Evolutionary conservation across 306 rosid species (phyloP).

Genomic region (Delonix regia): DNA sequence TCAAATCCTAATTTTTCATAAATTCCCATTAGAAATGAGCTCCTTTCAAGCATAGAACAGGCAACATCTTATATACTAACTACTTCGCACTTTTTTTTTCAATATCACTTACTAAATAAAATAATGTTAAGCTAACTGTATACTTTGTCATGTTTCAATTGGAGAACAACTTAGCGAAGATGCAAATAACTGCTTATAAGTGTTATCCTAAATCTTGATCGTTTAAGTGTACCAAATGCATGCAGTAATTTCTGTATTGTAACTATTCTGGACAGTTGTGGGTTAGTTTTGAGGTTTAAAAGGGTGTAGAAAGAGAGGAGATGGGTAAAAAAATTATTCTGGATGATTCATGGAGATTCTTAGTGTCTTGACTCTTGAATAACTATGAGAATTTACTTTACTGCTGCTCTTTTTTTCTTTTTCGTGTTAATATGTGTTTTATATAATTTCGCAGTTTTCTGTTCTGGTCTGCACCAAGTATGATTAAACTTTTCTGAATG

Average conservation of each 20-base stretch:
- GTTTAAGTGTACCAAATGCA: no score
- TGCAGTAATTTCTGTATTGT: neutral
- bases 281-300: neutral
- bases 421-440: neutral
- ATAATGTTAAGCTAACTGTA: no score
- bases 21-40: no score
- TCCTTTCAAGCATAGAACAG: no score
- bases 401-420: neutral
- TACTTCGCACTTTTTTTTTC: neutral
- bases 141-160: no score
- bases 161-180: no score
- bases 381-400: no score
- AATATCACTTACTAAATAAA: no score
- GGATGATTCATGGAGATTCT: neutral
- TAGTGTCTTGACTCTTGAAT: neutral
- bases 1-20: no score
- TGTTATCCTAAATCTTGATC: no score
- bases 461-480: neutral
- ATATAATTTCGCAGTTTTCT: neutral
- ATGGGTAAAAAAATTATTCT: neutral
- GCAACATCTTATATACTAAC: neutral
- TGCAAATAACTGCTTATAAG: no score
- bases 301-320: neutral
- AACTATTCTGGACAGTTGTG: neutral
- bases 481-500: constrained; percentile 13